Evolutionary conservation across 306 rosid species (phyloP).

Genomic region (Benincasa hispida): DNA sequence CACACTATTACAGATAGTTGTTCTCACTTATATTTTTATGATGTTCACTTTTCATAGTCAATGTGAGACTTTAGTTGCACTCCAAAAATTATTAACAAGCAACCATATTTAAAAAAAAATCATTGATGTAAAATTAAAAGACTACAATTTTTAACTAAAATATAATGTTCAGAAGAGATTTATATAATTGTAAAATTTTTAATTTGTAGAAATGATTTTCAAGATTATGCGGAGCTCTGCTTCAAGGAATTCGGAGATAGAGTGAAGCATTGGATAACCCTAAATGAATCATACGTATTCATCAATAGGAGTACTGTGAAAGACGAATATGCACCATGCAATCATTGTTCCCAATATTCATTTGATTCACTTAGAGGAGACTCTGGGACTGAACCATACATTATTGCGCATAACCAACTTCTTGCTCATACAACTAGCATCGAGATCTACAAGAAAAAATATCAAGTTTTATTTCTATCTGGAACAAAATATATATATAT

Average conservation of each 20-base stretch:
- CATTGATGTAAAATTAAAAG: too few species aligned
- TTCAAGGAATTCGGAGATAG: background rate
- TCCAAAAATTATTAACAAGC: too few species aligned
- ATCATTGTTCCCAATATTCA: background rate
- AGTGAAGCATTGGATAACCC: background rate
- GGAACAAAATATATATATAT: too few species aligned
- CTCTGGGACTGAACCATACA: background rate
- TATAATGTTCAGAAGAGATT: background rate
- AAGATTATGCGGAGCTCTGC: background rate
- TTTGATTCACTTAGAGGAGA: background rate
- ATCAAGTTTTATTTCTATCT: background rate
- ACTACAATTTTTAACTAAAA: too few species aligned
- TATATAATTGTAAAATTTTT: background rate
- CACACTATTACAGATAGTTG: too few species aligned
- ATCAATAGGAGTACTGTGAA: background rate
- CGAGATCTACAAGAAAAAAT: background rate
- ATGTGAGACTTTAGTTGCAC: too few species aligned
- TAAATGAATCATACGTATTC: background rate
- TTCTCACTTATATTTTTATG: too few species aligned
- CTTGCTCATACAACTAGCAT: background rate
- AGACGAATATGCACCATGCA: background rate
- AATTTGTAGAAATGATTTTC: background rate
- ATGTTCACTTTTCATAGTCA: too few species aligned
- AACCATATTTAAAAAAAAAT: too few species aligned
- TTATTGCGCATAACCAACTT: background rate